Conservation (phyloP, 106 monocot species). For the Dioscorea dumetorum region DNA sequence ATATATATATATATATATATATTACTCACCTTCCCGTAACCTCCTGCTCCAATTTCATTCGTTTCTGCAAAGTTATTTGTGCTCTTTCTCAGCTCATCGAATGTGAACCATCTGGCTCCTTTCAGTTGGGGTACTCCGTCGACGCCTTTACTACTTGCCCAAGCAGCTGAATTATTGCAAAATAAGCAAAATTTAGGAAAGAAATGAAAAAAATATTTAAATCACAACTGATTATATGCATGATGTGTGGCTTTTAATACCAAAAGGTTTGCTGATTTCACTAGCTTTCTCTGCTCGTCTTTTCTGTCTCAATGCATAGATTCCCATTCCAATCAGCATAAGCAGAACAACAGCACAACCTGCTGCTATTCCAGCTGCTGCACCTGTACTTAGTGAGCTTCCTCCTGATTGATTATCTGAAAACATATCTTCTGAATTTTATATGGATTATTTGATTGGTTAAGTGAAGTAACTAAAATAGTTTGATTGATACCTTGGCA, state of each 20-base stretch:
- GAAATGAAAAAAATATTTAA: neutral
- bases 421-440: no score
- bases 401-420: neutral
- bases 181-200: neutral
- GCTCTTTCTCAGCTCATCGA: conserved; percentile 50
- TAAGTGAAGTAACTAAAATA: no score
- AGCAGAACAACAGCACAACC: conserved; percentile 38
- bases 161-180: conserved; percentile 32
- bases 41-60: conserved; percentile 59
- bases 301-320: conserved; percentile 50
- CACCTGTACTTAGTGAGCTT: conserved; percentile 19
- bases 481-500: conserved; percentile 33
- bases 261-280: conserved; percentile 53
- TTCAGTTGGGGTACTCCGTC: conserved; percentile 59
- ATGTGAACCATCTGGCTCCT: conserved; percentile 69
- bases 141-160: conserved; percentile 34
- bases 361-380: conserved; percentile 36
- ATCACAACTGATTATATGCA: neutral
- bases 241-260: conserved; percentile 22
- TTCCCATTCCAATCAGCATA: conserved; percentile 26
- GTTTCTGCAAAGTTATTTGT: conserved; percentile 52
- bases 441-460: no score
- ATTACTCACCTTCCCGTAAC: conserved; percentile 50
- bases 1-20: no score
- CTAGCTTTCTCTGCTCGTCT: conserved; percentile 42